These are phyloP conservation scores for Pilatotrama ljubarskyi DNA, from an alignment of 768 basidiomycete genomes.

Conservation along the genomic window DNA sequence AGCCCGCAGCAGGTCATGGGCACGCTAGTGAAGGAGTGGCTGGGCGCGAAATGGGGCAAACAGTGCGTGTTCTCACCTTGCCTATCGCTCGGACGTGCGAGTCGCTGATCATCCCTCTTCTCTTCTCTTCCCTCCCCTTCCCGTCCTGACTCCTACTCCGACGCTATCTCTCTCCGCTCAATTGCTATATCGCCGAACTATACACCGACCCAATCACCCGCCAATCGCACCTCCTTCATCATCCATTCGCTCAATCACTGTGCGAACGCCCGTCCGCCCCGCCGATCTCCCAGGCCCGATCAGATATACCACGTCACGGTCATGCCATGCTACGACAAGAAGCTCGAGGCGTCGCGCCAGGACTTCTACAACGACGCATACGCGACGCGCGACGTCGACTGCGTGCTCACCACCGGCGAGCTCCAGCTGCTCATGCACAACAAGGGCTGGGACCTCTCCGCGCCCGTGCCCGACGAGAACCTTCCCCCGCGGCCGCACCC, in stretches of 20 bases:
- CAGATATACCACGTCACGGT: slow-evolving; percentile 95
- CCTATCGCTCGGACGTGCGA: neutral
- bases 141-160: neutral
- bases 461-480: slow-evolving; percentile 54
- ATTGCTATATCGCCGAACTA: neutral
- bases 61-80: slow-evolving; percentile 48
- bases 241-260: neutral
- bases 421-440: slow-evolving; percentile 83
- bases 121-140: slow-evolving; percentile 3
- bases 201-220: neutral
- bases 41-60: slow-evolving; percentile 65
- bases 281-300: slow-evolving; percentile 56
- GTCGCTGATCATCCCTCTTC: neutral
- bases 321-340: slow-evolving; percentile 99
- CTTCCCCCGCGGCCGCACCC: slow-evolving; percentile 11
- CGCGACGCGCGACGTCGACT: slow-evolving; percentile 91
- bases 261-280: neutral
- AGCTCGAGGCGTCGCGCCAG: slow-evolving; percentile 92
- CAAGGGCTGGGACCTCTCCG: slow-evolving; percentile 74
- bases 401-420: slow-evolving; percentile 96
- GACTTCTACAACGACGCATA: slow-evolving; percentile 88
- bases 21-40: slow-evolving; percentile 87
- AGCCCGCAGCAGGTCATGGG: slow-evolving; percentile 97
- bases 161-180: neutral
- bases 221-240: too few species aligned